Evolutionary conservation across 1,284 basidiomycete species (phyloP), one percentile per base, ranked within the genome.

Genomic region (Cutaneotrichosporon sp.): DNA sequence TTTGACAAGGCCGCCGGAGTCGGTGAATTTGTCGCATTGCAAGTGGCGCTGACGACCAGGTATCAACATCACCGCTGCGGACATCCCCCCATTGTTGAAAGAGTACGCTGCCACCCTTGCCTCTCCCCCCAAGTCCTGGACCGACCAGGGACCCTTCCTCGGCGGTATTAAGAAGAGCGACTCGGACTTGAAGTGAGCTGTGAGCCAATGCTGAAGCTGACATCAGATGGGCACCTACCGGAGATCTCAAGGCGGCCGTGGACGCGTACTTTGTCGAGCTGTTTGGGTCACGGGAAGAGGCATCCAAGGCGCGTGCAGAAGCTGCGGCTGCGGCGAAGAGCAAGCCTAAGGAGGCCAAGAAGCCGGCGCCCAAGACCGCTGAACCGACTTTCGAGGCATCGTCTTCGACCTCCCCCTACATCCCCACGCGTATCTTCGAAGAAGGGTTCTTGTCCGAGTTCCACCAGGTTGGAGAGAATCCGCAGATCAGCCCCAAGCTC

Each of bases 381-480:
- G 46, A 47, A 11, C 3, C 52, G 0, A 33, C 64, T 9, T 59
- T 70, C 2, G 69, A 79, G n/a, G 59, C 65, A 4, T 62, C 64
- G 7, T 61, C 67, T 5, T 63, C 66, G 0, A 57, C 61, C 4
- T 38, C 64, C 14, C 66, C 65, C 8, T 59, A 60, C 39, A 69
- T 75, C 47, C 72, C 74, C n/a, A 72, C 71, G 34, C 69, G 67
- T 16, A 89, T 97, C 49, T 99, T 98, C 71, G 84, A 88, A 57
- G 91, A 96, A 70, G 96, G 96, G 12, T 97, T 97, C 79, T 82
- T 99, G 16, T 91, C 91, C 5, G 80, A 83, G 55, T 84, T 99
- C 35, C 93, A 99, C 74, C 90, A 88, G 67, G 90, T 91, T 9
- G 96, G 96, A 46, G 92, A 82, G 66, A 99, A 97, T 76, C 86